Conservation (phyloP, 345 rosid species). For the Trapa bicornis region DNA sequence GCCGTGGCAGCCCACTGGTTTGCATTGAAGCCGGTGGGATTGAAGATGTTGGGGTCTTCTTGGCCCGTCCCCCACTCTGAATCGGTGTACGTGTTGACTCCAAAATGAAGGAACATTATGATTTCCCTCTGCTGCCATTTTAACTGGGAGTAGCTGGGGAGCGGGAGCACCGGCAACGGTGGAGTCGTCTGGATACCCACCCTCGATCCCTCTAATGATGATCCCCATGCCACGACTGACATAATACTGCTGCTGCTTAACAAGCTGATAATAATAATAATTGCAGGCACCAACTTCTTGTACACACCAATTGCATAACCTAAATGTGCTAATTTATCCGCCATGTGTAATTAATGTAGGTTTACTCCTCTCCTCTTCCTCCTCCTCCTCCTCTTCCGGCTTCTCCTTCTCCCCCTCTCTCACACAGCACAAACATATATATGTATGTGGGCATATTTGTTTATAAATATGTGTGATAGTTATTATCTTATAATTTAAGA, state of each 20-base stretch:
- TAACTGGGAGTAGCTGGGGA: constrained; percentile 50
- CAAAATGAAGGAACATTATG: constrained; percentile 72
- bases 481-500: too few species aligned
- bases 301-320: too few species aligned
- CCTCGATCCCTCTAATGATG: constrained; percentile 14
- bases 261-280: background rate
- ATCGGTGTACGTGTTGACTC: constrained; percentile 68
- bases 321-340: too few species aligned
- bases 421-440: too few species aligned
- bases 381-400: too few species aligned
- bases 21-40: constrained; percentile 35
- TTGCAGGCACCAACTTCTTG: too few species aligned
- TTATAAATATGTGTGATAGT: too few species aligned
- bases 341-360: too few species aligned
- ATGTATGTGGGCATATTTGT: too few species aligned
- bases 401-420: too few species aligned
- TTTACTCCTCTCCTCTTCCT: too few species aligned
- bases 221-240: constrained; percentile 3
- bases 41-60: constrained; percentile 42
- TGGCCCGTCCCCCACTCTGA: constrained; percentile 69
- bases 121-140: constrained; percentile 69
- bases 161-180: constrained; percentile 51
- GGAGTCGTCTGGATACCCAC: constrained; percentile 20
- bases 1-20: constrained; percentile 47
- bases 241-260: too few species aligned